Evolutionary conservation across 495 filamentous ascomycete species (phyloP), one percentile per base, ranked within the genome.

Genomic region (Xylaria bambusicola): DNA sequence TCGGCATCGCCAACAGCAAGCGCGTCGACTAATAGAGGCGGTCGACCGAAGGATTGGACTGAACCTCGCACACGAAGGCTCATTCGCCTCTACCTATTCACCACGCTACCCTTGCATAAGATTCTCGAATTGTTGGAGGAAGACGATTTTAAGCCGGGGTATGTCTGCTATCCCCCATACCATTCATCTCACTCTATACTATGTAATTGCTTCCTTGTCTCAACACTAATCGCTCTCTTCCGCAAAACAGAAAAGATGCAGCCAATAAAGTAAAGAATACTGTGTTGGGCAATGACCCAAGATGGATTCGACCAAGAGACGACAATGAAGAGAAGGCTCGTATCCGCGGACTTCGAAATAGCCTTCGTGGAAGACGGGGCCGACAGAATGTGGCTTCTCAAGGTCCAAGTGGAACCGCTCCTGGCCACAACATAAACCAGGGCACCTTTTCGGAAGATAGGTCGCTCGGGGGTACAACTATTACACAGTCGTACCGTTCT

Each of bases 261-360:
- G 77, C 77, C 13, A 77, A 80, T 53, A 80, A 80, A 57, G 76
- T 73, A 31, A 74, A 78, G 40, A 75, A 80, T 33, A 68, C 67
- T 35, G 72, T 77, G 61, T 68, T 80, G 23, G 77, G 77, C 44
- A 77, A 80, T 47, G 77, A 80, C 26, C 73, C 77, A 29, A 73
- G 76, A 10, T 77, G 75, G 65, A 68, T 80, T 20, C 70, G 76
- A n/a, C 76, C 77, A 0, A 76, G 74, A 51, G 73, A 73, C 17
- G 71, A 76, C 15, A 60, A 69, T 4, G 77, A 80, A 33, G 77
- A 77, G 67, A 67, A 61, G 54, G 66, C 68, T 18, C 74, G 77
- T 15, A 72, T 78, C 33, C 56, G 54, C 21, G 68, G 66, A 53
- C 66, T 79, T 3, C 53, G 52, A 33, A 61, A 64, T 15, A 66